Conservation (phyloP, 306 rosid species). For the Canavalia gladiata region DNA sequence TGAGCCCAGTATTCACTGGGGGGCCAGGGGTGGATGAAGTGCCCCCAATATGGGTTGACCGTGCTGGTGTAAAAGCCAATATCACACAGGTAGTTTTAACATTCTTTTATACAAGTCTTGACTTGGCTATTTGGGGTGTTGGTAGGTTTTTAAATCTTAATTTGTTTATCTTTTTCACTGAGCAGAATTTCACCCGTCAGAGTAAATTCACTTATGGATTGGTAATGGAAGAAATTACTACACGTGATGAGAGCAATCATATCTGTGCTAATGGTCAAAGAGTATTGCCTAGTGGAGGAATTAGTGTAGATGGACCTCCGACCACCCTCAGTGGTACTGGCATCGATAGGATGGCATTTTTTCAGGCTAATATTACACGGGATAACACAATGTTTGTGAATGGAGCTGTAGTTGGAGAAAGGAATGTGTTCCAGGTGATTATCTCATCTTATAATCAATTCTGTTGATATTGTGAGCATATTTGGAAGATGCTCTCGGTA, state of each 20-base stretch:
- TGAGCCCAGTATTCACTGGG: constrained; percentile 87
- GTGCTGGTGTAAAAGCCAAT: constrained; percentile 76
- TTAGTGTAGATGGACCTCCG: constrained; percentile 84
- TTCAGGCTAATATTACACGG: constrained; percentile 78
- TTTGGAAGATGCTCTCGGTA: not conserved
- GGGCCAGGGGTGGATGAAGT: constrained; percentile 83
- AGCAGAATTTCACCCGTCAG: constrained; percentile 79
- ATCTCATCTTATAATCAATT: not conserved
- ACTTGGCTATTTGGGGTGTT: not conserved
- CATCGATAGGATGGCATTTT: constrained; percentile 72
- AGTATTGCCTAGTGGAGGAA: constrained; percentile 72
- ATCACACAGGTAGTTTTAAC: constrained; percentile 66
- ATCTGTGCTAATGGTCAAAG: constrained; percentile 74
- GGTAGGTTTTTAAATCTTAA: constrained; percentile 10
- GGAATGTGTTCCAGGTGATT: constrained; percentile 79
- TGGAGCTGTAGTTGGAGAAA: constrained; percentile 75
- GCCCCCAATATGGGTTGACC: constrained; percentile 86
- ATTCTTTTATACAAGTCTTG: not conserved
- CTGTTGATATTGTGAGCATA: constrained; percentile 8
- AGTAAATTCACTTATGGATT: constrained; percentile 87
- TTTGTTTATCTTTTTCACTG: constrained; percentile 30
- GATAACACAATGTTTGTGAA: constrained; percentile 82
- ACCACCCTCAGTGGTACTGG: constrained; percentile 91
- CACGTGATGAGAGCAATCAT: constrained; percentile 73
- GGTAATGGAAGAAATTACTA: constrained; percentile 83